A percentile compares a stretch with the other conserved stretches of the same genome.
phyloP scores from a whole-genome alignment of 179 eudicot genomes.

The Sideroxylon spinosum region DNA sequence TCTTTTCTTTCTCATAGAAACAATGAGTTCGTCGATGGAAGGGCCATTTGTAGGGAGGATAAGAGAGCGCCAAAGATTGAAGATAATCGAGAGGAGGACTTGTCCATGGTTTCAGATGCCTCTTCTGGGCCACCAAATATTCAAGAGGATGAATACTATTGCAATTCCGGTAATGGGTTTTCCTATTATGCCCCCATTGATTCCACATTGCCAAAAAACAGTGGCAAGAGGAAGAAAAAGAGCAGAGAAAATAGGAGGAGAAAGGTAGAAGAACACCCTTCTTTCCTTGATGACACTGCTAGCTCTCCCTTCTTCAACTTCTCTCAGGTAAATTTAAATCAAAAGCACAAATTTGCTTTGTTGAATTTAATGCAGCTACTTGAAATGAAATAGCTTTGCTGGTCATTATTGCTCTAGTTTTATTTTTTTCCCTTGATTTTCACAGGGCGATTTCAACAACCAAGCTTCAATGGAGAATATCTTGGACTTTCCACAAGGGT shows the following conservation, averaged over 20 bases:
- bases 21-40: slow-evolving; percentile 3
- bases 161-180: slow-evolving; percentile 16
- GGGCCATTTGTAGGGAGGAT: not conserved
- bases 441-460: slow-evolving; percentile 21
- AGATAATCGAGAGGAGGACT: slow-evolving; percentile 43
- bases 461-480: slow-evolving; percentile 21
- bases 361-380: too few species aligned
- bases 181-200: not conserved
- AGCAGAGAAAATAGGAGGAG: slow-evolving; percentile 15
- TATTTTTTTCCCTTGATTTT: too few species aligned
- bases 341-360: too few species aligned
- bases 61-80: slow-evolving; percentile 16
- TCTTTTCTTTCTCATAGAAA: slow-evolving; percentile 24
- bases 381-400: too few species aligned
- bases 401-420: too few species aligned
- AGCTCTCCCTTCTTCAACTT: slow-evolving; percentile 52
- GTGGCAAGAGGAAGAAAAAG: slow-evolving; percentile 23
- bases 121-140: slow-evolving; percentile 72
- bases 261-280: slow-evolving; percentile 20
- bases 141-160: slow-evolving; percentile 28
- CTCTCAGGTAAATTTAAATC: slow-evolving; percentile 32
- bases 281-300: slow-evolving; percentile 78
- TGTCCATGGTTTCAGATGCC: slow-evolving; percentile 85
- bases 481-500: slow-evolving; percentile 41
- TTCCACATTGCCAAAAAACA: slow-evolving; percentile 21